Evolutionary conservation across 768 basidiomycete genomes (phyloP), one percentile per base, ranked within the genome.

Genomic region (Sarcodon sp.): DNA sequence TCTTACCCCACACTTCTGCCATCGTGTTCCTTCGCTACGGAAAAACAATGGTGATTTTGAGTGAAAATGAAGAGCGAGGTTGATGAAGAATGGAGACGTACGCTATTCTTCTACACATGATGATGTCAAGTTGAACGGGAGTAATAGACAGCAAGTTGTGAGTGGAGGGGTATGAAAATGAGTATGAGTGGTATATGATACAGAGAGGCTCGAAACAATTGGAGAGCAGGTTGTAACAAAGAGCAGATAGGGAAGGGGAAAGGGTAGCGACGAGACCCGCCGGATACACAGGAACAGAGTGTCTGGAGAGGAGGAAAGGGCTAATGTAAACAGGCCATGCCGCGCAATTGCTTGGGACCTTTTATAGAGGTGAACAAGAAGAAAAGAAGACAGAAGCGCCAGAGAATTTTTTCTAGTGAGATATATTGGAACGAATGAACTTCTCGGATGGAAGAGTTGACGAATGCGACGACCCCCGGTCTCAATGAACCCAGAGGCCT

Each of bases 31-130:
- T 73, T 85, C 76, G 51, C 85, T 86, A 61, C 21, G 48, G 50
- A 50, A 50, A 36, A 44, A 47, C 27, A 16, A 13, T 41, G 33
- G 43, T 21, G 53, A 50, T 31, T 43, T 48, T 55, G 27, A 53
- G 43, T 38, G 44, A 36, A 27, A 54, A 27, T 21, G 46, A 27
- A 10, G 27, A n/a, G 41, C 33, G 35, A 21, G 13, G 21, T 15
- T 13, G 35, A 44, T 16, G 46, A 35, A 54, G 39, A 47, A 9
- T 31, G 46, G 35, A 18, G 48, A 75, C 83, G 57, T 66, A 87
- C 85, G 85, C 80, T 63, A 86, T 70, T 64, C 77, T 77, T 69
- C 69, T 76, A 61, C 85, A 87, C 85, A 87, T 87, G 32, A 87
- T 87, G 32, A 21, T 52, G 38, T 41, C 38, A 33, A 12, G n/a